Evolutionary conservation across 1,284 basidiomycete genomes (phyloP).

Genomic region (Ceratobasidium sp.): DNA sequence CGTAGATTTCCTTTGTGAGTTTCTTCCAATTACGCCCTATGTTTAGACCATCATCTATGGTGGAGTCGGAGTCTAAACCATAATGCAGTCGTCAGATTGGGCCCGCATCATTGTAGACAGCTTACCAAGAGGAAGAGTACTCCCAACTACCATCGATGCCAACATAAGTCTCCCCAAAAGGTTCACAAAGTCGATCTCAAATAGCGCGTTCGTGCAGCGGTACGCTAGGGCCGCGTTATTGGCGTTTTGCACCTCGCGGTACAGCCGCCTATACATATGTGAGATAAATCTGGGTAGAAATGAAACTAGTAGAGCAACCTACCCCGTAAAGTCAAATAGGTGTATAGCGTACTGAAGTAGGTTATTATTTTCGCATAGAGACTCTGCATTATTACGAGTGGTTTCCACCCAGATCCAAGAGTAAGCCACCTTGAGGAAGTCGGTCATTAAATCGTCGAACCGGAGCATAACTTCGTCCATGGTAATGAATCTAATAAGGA

Average conservation of each 20-base stretch:
- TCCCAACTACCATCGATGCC: not conserved
- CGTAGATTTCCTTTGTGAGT: not conserved
- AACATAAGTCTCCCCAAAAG: conserved; percentile 4
- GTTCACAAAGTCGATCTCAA: not conserved
- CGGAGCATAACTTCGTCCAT: not conserved
- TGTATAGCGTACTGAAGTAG: not conserved
- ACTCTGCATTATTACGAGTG: not conserved
- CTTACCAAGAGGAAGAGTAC: no score
- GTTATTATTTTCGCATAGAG: not conserved
- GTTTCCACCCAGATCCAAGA: not conserved
- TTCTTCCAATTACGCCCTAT: not conserved
- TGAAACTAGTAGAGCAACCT: not conserved
- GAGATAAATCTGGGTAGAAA: not conserved
- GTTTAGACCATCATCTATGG: not conserved
- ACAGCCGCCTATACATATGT: not conserved
- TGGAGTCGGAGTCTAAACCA: not conserved
- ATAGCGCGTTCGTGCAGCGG: not conserved
- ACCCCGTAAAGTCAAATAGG: not conserved
- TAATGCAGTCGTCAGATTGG: not conserved
- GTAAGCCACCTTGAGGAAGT: not conserved
- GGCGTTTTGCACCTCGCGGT: not conserved
- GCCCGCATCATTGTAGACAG: no score
- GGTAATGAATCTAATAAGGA: not conserved
- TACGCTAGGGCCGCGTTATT: not conserved
- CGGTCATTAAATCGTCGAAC: not conserved